Evolutionary conservation across 768 basidiomycete genomes (phyloP), one percentile per base, ranked within the genome.

Genomic region (Pisolithus microcarpus): DNA sequence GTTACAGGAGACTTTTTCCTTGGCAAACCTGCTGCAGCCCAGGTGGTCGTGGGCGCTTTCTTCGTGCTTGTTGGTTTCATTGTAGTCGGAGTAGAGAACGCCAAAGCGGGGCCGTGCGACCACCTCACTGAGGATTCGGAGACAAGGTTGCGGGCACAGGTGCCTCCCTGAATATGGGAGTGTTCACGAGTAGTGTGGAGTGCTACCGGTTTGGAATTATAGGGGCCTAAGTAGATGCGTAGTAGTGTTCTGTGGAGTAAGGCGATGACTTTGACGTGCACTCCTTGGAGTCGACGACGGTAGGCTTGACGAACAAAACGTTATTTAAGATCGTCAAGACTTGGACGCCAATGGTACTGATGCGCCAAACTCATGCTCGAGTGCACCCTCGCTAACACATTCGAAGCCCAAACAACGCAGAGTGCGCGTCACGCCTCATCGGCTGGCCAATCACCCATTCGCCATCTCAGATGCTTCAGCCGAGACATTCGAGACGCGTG

Each of bases 51-150:
- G 9, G 94, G 94, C 9, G 93, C 91, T 1, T 52, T 74, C 5
- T 67, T 96, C 42, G 92, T 96, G 6, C 68, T 94, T 8, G 61
- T 76, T 18, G 84, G 82, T 54, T 96, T 96, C 61, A 73, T 86
- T n/a, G 74, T 77, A 34, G 78, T 91, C 50, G 91, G 89, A 7
- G 51, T 79, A 37, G 75, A 79, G 58, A 73, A 78, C 65, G 64
- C 66, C 39, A 56, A 75, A 67, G 73, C 68, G 57, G 77, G 70
- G 49, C 47, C 48, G 26, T 46, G 46, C 28, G 38, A 45, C 31
- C 24, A 54, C n/a, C 46, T 46, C n/a, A 42, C 19, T 37, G 50
- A 30, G 18, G 50, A 54, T 19, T 24, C 38, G 6, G 44, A 38
- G 10, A 50, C 60, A 16, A 9, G 28, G n/a, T 11, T 34, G 26